These are phyloP conservation scores for Cordyceps cicadae DNA, from an alignment of 2,329 filamentous ascomycete genomes.

Conservation along the genomic window DNA sequence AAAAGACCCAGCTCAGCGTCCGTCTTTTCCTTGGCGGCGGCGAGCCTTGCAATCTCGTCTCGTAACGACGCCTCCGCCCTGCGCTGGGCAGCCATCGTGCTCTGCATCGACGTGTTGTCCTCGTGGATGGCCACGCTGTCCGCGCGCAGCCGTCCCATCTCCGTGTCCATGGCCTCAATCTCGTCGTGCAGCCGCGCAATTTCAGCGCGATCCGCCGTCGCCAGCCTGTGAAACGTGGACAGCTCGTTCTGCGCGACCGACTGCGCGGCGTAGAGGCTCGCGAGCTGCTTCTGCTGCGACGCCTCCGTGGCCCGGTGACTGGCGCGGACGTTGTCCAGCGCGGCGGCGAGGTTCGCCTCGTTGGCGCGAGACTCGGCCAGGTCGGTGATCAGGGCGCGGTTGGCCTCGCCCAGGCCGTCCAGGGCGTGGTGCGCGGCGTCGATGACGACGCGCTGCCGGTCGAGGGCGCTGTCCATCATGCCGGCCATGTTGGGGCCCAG, in stretches of 20 bases:
- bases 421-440: neutral
- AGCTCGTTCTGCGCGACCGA: neutral
- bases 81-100: neutral
- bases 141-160: neutral
- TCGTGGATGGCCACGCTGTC: neutral
- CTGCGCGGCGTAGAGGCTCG: neutral
- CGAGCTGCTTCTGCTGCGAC: neutral
- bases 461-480: neutral
- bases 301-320: neutral
- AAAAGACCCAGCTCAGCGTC: neutral
- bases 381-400: neutral
- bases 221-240: neutral
- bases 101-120: neutral
- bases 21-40: neutral
- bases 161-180: neutral
- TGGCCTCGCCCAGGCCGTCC: neutral
- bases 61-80: neutral
- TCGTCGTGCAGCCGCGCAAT: neutral
- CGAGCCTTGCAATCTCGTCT: neutral
- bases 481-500: neutral
- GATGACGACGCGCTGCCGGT: neutral
- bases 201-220: neutral
- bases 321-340: neutral
- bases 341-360: neutral
- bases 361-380: neutral